Base-by-base conservation (phyloP, 2,329 filamentous ascomycete species). In the Exophiala aquamarina region DNA sequence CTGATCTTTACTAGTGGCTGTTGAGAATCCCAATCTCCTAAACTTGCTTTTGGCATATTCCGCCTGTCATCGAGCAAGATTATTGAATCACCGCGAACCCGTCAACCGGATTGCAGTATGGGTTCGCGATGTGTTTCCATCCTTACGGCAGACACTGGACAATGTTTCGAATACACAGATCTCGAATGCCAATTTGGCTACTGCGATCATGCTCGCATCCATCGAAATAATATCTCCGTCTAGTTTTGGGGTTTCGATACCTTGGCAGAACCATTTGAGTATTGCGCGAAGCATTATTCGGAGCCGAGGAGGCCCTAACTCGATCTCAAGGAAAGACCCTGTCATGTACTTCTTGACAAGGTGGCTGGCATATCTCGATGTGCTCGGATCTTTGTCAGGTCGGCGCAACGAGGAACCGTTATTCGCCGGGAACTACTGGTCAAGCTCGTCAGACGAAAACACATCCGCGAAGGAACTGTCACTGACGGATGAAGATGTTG, bases 291-390 rank as follows among this genome's bases (percentile, higher is more conserved):
- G 86, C 58, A 81, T 94, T 57, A 90, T 92, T 59, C 73, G 82
- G 11, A 78, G 82, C 3, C 81, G 86, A 5, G 80, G 82, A 15
- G 75, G 81, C 8, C 75, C 79, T 41, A 68, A 74, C 20, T 77
- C 78, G 66, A 67, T 67, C 59, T 75, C 70, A 57, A 66, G 74
- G 45, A 60, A 77, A 60, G 75, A 83, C 60, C 73, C 80, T 60
- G 74, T 87, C 44, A 77, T 83, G 44, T 84, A 85, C 43, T 93
- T 94, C 61, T 75, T 93, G 8, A 84, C 81, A 56, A 82, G 86
- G 49, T 94, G 89, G 89, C 86, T 93, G 55, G 86, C 85, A 2
- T 93, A 93, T 66, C 76, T 94, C 15, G 88, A 93, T 61, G 82
- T 93, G 1, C 71, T 93, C 45, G 89, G 87, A 18, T 83, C 81